Percentiles rank a stretch among this genome's conserved stretches.
These are phyloP conservation scores for Plicaturopsis crispa DNA, from an alignment of 768 basidiomycete species.

Conservation along the genomic window DNA sequence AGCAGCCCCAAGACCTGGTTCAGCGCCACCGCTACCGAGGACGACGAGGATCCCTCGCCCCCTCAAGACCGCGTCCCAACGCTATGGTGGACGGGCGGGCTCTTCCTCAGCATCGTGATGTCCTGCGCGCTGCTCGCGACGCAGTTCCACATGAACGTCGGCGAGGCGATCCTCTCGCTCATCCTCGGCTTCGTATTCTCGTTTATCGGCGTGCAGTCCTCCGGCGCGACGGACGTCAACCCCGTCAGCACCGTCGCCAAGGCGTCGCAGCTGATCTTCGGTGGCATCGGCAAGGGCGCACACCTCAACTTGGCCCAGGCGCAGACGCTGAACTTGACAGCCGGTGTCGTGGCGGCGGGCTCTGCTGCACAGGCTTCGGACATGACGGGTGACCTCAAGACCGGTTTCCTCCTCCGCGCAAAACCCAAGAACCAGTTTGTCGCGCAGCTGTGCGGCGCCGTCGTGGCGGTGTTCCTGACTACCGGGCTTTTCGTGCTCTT, in stretches of 20 bases:
- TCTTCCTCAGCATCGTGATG: slow-evolving; percentile 39
- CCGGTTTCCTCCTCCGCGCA: slow-evolving; percentile 59
- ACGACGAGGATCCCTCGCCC: slow-evolving; percentile 47
- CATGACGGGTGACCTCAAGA: slow-evolving; percentile 64
- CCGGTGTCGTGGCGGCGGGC: slow-evolving; percentile 46
- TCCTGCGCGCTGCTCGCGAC: slow-evolving; percentile 46
- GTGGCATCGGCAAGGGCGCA: slow-evolving; percentile 47
- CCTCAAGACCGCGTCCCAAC: slow-evolving; percentile 46
- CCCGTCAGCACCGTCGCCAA: slow-evolving; percentile 55
- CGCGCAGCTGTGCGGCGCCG: slow-evolving; percentile 48
- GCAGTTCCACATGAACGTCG: slow-evolving; percentile 49
- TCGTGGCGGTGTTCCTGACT: slow-evolving; percentile 54
- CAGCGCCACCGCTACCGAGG: slow-evolving; percentile 18
- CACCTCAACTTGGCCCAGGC: slow-evolving; percentile 25
- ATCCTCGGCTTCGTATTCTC: slow-evolving; percentile 59
- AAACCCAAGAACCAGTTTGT: slow-evolving; percentile 59
- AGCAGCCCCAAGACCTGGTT: slow-evolving; percentile 19
- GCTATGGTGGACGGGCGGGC: slow-evolving; percentile 46
- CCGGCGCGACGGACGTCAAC: slow-evolving; percentile 55
- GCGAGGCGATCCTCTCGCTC: slow-evolving; percentile 48
- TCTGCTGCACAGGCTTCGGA: slow-evolving; percentile 52
- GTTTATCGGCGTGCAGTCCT: slow-evolving; percentile 57
- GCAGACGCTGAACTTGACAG: slow-evolving; percentile 40
- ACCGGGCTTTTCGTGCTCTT: slow-evolving; percentile 55
- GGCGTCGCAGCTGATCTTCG: slow-evolving; percentile 59